Base-by-base conservation (phyloP, 192 early-diverging fungal genomes). In the Coemansia erecta region DNA sequence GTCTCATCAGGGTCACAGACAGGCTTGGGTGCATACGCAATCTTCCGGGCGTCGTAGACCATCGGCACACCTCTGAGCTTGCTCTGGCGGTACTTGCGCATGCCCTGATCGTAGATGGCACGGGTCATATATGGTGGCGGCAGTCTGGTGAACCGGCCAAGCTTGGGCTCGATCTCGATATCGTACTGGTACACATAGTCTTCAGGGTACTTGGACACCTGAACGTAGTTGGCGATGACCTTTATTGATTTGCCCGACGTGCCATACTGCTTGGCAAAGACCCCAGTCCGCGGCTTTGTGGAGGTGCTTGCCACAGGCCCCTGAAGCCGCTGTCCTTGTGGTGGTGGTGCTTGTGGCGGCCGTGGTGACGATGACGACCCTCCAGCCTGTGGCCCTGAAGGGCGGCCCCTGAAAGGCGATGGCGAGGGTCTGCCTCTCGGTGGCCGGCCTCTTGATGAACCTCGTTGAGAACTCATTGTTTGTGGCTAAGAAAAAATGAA, bases 131-230 rank as follows among this genome's bases (percentile, higher is more conserved):
- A 58, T 11, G 73, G 55, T 8, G 62, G 58, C 39, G 69, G 76
- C 37, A 68, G 69, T 55, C 58, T 72, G 5, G 60, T 61, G 42
- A 72, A 68, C 6, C 43, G 40, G 17, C 62, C 62, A 14, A 28
- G 24, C 44, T 60, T 86, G 8, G 92, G 90, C 1, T 68, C 71
- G 24, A 97, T 87, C 0, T 80, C 81, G 12, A 98, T 80, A 70
- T 94, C 91, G 75, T 95, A 98, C 58, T 97, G 95, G 68, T 89
- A 82, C n/a, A 98, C 83, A 5, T 85, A 84, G 0, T 61, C 76
- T 14, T 82, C 65, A 2, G 88, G 86, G 13, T 90, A 82, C 21
- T 80, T 75, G 24, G 65, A 72, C 28, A 98, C 68, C 51, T 89
- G 86, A 63, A 94, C 91, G 62, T 90, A 91, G 73, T 98, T 98